These are phyloP conservation scores for Colletotrichum spaethianum DNA, from an alignment of 2,329 filamentous ascomycete species.

Conservation along the genomic window DNA sequence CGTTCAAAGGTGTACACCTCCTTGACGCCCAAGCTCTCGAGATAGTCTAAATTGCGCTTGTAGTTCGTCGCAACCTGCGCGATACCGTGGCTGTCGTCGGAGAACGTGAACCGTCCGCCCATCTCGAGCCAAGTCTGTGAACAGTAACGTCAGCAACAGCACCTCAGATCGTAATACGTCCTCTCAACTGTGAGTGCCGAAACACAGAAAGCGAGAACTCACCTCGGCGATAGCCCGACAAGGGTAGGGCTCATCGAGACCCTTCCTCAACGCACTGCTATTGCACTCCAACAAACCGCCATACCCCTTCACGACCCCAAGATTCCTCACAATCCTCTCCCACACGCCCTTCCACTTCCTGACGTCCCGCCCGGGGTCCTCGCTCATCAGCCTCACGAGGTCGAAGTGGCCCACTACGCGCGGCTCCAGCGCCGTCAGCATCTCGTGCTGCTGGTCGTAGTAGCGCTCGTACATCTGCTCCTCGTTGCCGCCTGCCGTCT, in stretches of 20 bases:
- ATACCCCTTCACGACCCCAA: slow-evolving; percentile 78
- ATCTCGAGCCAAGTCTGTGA: slow-evolving; percentile 77
- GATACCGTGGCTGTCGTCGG: slow-evolving; percentile 93
- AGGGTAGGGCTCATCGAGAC: slow-evolving; percentile 91
- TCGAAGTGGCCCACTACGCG: slow-evolving; percentile 95
- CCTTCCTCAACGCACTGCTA: slow-evolving; percentile 88
- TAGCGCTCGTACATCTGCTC: slow-evolving; percentile 85
- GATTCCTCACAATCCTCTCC: slow-evolving; percentile 80
- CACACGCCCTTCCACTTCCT: slow-evolving; percentile 75
- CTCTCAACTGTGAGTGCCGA: background rate
- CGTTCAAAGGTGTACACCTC: slow-evolving; percentile 72
- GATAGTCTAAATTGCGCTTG: slow-evolving; percentile 76
- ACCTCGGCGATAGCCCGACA: slow-evolving; percentile 83
- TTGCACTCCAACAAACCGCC: slow-evolving; percentile 93
- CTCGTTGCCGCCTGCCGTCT: slow-evolving; percentile 68
- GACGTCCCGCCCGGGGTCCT: slow-evolving; percentile 75
- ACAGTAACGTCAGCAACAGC: background rate
- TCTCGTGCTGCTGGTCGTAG: slow-evolving; percentile 88
- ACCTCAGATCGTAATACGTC: background rate
- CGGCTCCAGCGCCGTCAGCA: slow-evolving; percentile 81
- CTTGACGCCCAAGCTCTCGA: slow-evolving; percentile 75
- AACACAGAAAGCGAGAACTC: slow-evolving; percentile 47
- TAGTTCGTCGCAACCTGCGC: slow-evolving; percentile 93
- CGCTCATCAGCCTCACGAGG: slow-evolving; percentile 85
- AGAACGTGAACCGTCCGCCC: slow-evolving; percentile 88